phyloP scores from a whole-genome alignment of 139 green algal species.

The Coelastrella sp. region DNA sequence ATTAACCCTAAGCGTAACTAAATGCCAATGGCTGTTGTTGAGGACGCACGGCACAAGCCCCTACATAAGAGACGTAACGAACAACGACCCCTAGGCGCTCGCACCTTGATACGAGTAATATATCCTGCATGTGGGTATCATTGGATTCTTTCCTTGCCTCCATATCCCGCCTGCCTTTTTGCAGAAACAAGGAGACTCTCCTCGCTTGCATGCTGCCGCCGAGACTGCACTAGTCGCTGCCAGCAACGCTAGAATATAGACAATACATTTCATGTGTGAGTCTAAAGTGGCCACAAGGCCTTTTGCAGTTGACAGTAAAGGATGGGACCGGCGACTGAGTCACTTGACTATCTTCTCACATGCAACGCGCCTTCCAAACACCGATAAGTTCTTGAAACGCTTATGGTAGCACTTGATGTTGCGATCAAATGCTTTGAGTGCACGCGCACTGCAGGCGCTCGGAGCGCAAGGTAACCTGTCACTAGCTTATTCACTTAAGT shows the following conservation, averaged over 20 bases:
- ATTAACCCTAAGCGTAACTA: no score
- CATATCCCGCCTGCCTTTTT: not conserved
- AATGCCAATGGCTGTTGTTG: no score
- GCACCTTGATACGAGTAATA: not conserved
- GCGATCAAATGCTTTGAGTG: no score
- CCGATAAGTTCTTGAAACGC: no score
- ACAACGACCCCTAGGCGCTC: not conserved
- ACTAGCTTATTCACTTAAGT: no score
- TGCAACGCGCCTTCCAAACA: no score
- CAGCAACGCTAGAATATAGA: not conserved
- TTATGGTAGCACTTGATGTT: no score
- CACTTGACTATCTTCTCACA: not conserved
- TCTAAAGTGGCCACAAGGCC: no score
- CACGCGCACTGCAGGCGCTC: no score
- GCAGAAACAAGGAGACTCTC: not conserved
- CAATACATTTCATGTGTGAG: not conserved
- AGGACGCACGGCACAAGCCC: not conserved
- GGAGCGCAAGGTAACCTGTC: no score
- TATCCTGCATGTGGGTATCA: not conserved
- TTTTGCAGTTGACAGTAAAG: not conserved
- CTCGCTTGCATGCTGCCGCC: not conserved
- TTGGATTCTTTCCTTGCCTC: not conserved
- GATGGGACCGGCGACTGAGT: not conserved
- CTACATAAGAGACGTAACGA: not conserved
- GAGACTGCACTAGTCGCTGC: not conserved